These are phyloP conservation scores for Fusarium nematophilum DNA, from an alignment of 2,329 filamentous ascomycete genomes.

Conservation along the genomic window DNA sequence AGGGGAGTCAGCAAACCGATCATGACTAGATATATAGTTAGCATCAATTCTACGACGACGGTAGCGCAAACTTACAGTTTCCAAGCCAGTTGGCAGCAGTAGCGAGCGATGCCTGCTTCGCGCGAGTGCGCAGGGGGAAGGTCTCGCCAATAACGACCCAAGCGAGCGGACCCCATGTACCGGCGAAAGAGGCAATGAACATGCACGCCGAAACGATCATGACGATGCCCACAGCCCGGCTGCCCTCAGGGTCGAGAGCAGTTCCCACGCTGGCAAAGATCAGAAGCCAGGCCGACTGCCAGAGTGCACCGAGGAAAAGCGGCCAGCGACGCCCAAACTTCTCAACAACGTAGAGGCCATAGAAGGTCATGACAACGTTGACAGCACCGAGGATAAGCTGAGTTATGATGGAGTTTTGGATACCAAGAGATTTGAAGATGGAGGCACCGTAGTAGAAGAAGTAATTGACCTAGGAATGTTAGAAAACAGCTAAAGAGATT, in stretches of 20 bases:
- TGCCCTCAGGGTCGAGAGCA: conserved; percentile 54
- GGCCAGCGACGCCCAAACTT: conserved; percentile 75
- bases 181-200: conserved; percentile 78
- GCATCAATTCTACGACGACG: not conserved
- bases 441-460: conserved; percentile 75
- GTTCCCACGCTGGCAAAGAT: conserved; percentile 72
- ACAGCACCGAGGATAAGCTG: conserved; percentile 76
- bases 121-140: conserved; percentile 68
- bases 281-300: conserved; percentile 74
- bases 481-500: too few species aligned
- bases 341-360: conserved; percentile 76
- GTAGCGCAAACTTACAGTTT: conserved; percentile 58
- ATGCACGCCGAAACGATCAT: conserved; percentile 80
- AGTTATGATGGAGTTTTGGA: conserved; percentile 73
- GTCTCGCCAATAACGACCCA: conserved; percentile 77
- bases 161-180: conserved; percentile 76
- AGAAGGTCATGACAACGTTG: conserved; percentile 75
- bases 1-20: conserved; percentile 76
- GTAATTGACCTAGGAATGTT: conserved; percentile 56
- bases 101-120: conserved; percentile 65
- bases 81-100: conserved; percentile 68
- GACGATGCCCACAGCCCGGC: conserved; percentile 66
- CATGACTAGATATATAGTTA: conserved; percentile 57
- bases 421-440: conserved; percentile 74
- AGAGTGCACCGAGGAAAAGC: conserved; percentile 72